phyloP scores from a whole-genome alignment of 257 asterid genomes.

The Nicotiana undulata region DNA sequence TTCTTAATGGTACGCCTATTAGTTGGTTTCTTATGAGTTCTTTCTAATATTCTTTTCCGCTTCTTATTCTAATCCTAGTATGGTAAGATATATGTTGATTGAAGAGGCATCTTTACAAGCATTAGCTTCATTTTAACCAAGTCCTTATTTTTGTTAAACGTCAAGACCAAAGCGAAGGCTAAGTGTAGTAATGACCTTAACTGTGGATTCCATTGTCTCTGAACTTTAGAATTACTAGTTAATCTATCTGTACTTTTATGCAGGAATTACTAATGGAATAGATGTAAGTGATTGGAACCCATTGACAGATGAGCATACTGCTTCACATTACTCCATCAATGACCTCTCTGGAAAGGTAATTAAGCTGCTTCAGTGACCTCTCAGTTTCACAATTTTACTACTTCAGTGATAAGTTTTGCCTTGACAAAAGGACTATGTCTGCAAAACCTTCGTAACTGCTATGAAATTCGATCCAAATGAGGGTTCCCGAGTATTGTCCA shows the following conservation, averaged over 20 bases:
- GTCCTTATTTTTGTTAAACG: not conserved
- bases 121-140: not conserved
- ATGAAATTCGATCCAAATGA: not conserved
- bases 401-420: not conserved
- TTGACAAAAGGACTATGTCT: not conserved
- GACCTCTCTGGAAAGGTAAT: conserved; percentile 91
- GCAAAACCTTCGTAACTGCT: not conserved
- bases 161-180: not conserved
- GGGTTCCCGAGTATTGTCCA: not conserved
- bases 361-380: conserved; percentile 1
- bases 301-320: conserved; percentile 53
- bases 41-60: not conserved
- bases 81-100: not conserved
- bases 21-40: not conserved
- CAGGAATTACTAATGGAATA: conserved; percentile 93
- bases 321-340: conserved; percentile 50
- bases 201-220: not conserved
- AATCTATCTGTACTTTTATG: conserved; percentile 8
- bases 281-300: conserved; percentile 86
- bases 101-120: not conserved
- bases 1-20: conserved; percentile 52
- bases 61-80: not conserved
- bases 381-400: not conserved
- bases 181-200: not conserved
- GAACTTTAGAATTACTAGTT: not conserved